These are phyloP conservation scores for Magnaporthiopsis incrustans DNA, from an alignment of 2,329 filamentous ascomycete genomes.

Conservation along the genomic window DNA sequence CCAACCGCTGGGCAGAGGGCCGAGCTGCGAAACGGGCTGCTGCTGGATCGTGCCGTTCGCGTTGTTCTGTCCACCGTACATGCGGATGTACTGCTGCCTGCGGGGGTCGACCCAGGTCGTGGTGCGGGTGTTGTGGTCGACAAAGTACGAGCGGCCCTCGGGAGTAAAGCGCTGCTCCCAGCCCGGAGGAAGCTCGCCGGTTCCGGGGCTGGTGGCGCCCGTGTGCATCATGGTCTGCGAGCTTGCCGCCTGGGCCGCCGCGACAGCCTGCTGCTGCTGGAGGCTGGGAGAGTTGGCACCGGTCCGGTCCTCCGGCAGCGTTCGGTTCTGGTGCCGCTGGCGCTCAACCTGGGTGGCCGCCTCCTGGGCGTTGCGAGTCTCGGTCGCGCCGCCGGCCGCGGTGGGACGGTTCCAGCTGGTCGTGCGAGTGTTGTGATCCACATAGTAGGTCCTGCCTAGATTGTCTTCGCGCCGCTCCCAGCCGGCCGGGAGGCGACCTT, in stretches of 20 bases:
- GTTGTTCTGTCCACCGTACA: conserved; percentile 86
- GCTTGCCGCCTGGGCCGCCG: conserved; percentile 34
- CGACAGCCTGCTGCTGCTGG: conserved; percentile 34
- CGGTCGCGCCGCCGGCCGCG: conserved; percentile 55
- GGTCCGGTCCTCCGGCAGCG: conserved; percentile 89
- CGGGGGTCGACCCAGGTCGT: conserved; percentile 98
- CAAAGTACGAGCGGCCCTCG: conserved; percentile 91
- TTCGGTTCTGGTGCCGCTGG: conserved; percentile 88
- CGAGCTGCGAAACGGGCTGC: conserved; percentile 93
- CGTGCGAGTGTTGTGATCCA: conserved; percentile 93
- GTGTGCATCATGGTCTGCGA: conserved; percentile 87
- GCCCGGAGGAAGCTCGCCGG: conserved; percentile 86
- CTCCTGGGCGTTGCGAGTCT: conserved; percentile 73
- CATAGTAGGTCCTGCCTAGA: conserved; percentile 90
- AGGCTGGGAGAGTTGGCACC: conserved; percentile 85
- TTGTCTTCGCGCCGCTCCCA: conserved; percentile 98
- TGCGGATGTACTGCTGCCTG: conserved; percentile 94
- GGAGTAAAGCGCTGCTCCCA: conserved; percentile 97
- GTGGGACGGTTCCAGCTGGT: conserved; percentile 94
- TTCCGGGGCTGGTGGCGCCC: conserved; percentile 86
- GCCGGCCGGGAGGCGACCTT: conserved; percentile 82
- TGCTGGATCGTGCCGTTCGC: conserved; percentile 86
- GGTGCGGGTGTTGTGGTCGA: conserved; percentile 95
- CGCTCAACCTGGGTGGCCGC: conserved; percentile 90
- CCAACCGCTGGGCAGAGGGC: conserved; percentile 93